Percentiles rank a stretch among this genome's conserved stretches.
Evolutionary conservation across 495 filamentous ascomycete species (phyloP).

Genomic region (Penicillium silybi): DNA sequence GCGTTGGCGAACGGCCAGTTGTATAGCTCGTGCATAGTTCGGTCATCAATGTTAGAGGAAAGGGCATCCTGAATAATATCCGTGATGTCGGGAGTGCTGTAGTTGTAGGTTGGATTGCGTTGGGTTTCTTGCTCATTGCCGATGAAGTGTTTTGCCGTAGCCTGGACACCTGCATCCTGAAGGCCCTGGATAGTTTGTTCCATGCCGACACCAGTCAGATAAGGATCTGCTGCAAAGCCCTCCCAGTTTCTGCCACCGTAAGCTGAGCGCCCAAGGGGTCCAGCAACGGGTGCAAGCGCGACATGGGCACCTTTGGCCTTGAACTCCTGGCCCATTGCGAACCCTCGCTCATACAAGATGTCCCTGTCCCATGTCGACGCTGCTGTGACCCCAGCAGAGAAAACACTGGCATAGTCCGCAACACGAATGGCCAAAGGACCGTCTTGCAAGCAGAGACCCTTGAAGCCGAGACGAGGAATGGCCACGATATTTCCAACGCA

Average conservation of each 20-base stretch:
- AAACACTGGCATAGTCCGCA: too few relatives aligned
- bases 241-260: constrained; percentile 65
- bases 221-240: constrained; percentile 65
- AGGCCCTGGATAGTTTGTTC: constrained; percentile 50
- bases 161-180: constrained; percentile 54
- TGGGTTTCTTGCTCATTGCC: constrained; percentile 54
- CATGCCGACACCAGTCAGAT: constrained; percentile 50
- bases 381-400: too few relatives aligned
- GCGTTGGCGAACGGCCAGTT: constrained; percentile 72
- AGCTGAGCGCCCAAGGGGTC: constrained; percentile 48
- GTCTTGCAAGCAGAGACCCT: constrained; percentile 52
- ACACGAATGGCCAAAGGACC: constrained; percentile 49
- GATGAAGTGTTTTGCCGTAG: constrained; percentile 57
- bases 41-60: constrained; percentile 55
- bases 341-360: too few relatives aligned
- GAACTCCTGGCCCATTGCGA: too few relatives aligned
- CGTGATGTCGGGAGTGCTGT: too few relatives aligned
- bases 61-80: too few relatives aligned
- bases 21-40: constrained; percentile 77
- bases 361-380: too few relatives aligned
- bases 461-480: constrained; percentile 39
- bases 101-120: too few relatives aligned
- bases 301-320: too few relatives aligned
- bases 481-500: constrained; percentile 75
- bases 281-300: too few relatives aligned